These are phyloP conservation scores for Emergomyces orientalis DNA, from an alignment of 2,329 filamentous ascomycete species.

Conservation along the genomic window DNA sequence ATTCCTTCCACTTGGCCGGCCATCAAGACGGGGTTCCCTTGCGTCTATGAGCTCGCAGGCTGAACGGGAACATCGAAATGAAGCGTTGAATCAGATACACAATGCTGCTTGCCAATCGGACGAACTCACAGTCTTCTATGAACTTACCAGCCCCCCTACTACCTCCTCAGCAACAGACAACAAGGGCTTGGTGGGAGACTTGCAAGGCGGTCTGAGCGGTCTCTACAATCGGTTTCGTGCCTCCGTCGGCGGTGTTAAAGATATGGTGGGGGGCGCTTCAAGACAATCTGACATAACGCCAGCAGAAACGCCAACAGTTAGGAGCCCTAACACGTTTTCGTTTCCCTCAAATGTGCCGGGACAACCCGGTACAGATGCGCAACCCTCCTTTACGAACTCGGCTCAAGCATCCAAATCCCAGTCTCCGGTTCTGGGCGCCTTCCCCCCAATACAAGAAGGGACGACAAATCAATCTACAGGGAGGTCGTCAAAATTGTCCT, in stretches of 20 bases:
- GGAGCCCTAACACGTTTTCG: constrained; percentile 23
- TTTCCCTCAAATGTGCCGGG: constrained; percentile 21
- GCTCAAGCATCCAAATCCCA: constrained; percentile 31
- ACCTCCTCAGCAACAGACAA: constrained; percentile 53
- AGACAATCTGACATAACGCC: constrained; percentile 25
- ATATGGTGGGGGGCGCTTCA: constrained; percentile 34
- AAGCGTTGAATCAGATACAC: constrained; percentile 79
- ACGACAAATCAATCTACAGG: constrained; percentile 16
- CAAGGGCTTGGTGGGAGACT: constrained; percentile 61
- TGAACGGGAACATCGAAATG: constrained; percentile 65
- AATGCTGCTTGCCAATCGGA: constrained; percentile 77
- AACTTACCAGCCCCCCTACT: constrained; percentile 61
- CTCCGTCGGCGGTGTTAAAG: constrained; percentile 63
- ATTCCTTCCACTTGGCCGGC: constrained; percentile 36
- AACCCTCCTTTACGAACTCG: constrained; percentile 24
- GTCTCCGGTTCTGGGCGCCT: constrained; percentile 27
- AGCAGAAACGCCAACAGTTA: constrained; percentile 21
- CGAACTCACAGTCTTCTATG: constrained; percentile 84
- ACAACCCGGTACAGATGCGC: constrained; percentile 12
- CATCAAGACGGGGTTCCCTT: constrained; percentile 38
- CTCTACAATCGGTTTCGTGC: constrained; percentile 78
- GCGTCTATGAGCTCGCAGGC: constrained; percentile 45
- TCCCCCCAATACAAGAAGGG: constrained; percentile 25
- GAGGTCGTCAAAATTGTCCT: constrained; percentile 33
- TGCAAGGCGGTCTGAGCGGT: constrained; percentile 79